phyloP scores from a whole-genome alignment of 2,329 filamentous ascomycete species.

The Teratosphaeria nubilosa region DNA sequence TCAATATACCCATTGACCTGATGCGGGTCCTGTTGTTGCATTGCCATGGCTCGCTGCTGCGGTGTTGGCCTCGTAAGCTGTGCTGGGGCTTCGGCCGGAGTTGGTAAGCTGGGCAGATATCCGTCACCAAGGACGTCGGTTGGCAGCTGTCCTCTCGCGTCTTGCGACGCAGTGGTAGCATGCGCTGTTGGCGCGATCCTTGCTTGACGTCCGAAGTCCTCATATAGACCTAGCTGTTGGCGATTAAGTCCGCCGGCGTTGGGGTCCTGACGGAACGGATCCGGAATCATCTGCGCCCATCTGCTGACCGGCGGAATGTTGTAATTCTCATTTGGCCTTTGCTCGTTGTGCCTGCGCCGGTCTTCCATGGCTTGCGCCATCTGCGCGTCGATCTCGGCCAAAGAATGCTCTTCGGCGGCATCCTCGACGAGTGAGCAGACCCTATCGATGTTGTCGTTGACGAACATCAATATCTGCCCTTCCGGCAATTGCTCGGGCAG shows the following conservation, averaged over 20 bases:
- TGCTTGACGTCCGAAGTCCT: conserved; percentile 85
- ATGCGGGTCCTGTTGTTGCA: conserved; percentile 25
- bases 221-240: conserved; percentile 91
- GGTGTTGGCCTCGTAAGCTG: conserved; percentile 46
- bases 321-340: conserved; percentile 73
- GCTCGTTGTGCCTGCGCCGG: conserved; percentile 63
- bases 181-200: conserved; percentile 44
- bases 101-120: conserved; percentile 53
- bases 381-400: conserved; percentile 91
- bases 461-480: conserved; percentile 94
- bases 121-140: conserved; percentile 51
- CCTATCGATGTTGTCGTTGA: conserved; percentile 91
- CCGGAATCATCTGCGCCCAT: conserved; percentile 89
- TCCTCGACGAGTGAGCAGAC: conserved; percentile 92
- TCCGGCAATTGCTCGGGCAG: conserved; percentile 69
- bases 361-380: conserved; percentile 71
- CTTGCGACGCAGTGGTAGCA: conserved; percentile 46
- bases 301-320: conserved; percentile 66
- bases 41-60: conserved; percentile 39
- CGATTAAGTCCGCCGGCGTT: conserved; percentile 51
- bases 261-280: conserved; percentile 80
- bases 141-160: conserved; percentile 49
- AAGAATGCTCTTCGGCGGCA: conserved; percentile 83
- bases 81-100: conserved; percentile 52
- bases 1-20: conserved; percentile 54